Conservation (phyloP, 345 rosid genomes). For the Citropsis articulata region DNA sequence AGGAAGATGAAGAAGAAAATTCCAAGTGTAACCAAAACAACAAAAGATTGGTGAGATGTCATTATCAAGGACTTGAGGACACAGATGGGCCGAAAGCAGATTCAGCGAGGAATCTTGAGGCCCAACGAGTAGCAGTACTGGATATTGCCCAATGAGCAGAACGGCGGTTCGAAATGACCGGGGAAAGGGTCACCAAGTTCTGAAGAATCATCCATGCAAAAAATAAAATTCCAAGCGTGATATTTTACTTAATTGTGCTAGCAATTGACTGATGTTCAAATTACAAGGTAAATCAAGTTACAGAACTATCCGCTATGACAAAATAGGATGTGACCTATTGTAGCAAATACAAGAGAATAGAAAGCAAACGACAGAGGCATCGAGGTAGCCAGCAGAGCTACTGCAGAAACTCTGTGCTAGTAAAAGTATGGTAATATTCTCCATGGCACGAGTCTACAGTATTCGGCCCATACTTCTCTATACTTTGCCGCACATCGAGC, state of each 20-base stretch:
- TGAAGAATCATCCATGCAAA: not conserved
- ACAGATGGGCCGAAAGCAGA: not conserved
- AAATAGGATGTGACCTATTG: not conserved
- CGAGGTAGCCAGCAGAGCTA: not conserved
- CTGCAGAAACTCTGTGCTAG: conserved; percentile 20
- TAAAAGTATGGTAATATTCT: conserved; percentile 88
- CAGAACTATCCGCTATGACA: not conserved
- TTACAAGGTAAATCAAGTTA: not conserved
- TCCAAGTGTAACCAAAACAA: too few species aligned
- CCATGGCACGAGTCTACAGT: conserved; percentile 73
- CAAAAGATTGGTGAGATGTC: too few species aligned
- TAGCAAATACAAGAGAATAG: not conserved
- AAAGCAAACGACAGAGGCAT: not conserved
- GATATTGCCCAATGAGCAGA: not conserved
- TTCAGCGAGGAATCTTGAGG: not conserved
- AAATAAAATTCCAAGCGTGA: not conserved
- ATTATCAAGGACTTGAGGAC: not conserved
- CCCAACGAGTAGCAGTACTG: not conserved
- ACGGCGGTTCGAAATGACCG: not conserved
- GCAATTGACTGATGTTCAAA: not conserved
- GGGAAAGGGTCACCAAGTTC: not conserved
- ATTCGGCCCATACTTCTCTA: conserved; percentile 79
- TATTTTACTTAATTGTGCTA: not conserved
- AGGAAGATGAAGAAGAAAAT: too few species aligned
- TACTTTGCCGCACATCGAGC: conserved; percentile 88